These are phyloP conservation scores for Medicago arabica DNA, from an alignment of 306 rosid species.

Conservation along the genomic window DNA sequence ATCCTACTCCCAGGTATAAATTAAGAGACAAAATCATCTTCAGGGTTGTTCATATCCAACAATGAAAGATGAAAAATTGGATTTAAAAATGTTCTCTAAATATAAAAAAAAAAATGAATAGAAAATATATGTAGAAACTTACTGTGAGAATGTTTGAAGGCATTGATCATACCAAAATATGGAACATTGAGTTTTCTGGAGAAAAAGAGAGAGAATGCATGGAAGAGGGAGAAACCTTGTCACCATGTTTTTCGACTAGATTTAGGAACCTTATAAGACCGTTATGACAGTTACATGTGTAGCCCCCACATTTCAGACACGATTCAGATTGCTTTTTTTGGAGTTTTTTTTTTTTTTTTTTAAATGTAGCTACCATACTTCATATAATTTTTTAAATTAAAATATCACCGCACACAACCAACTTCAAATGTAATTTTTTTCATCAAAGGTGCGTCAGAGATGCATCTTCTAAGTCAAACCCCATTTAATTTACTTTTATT, in stretches of 20 bases:
- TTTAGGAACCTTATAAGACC: slow-evolving; percentile 33
- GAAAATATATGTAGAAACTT: slow-evolving; percentile 16
- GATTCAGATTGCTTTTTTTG: neutral
- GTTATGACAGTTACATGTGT: slow-evolving; percentile 50
- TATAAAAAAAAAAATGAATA: neutral
- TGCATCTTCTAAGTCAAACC: too few relatives aligned
- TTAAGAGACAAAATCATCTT: neutral
- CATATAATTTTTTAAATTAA: too few relatives aligned
- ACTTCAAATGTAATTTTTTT: too few relatives aligned
- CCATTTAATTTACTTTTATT: too few relatives aligned
- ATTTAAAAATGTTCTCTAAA: neutral
- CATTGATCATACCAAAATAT: slow-evolving; percentile 7
- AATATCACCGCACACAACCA: too few relatives aligned
- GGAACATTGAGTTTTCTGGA: slow-evolving; percentile 15
- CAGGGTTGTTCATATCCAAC: neutral
- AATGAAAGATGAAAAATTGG: slow-evolving; percentile 1
- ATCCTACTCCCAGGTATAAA: neutral
- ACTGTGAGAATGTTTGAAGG: slow-evolving; percentile 26
- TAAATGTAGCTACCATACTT: too few relatives aligned
- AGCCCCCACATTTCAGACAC: slow-evolving; percentile 35
- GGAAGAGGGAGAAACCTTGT: slow-evolving; percentile 26
- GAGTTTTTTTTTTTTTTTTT: neutral
- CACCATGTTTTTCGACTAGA: slow-evolving; percentile 12
- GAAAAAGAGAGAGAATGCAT: slow-evolving; percentile 20
- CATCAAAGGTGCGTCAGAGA: too few relatives aligned